Evolutionary conservation across 2,329 filamentous ascomycete genomes (phyloP).

Genomic region (Fusarium buxicola): DNA sequence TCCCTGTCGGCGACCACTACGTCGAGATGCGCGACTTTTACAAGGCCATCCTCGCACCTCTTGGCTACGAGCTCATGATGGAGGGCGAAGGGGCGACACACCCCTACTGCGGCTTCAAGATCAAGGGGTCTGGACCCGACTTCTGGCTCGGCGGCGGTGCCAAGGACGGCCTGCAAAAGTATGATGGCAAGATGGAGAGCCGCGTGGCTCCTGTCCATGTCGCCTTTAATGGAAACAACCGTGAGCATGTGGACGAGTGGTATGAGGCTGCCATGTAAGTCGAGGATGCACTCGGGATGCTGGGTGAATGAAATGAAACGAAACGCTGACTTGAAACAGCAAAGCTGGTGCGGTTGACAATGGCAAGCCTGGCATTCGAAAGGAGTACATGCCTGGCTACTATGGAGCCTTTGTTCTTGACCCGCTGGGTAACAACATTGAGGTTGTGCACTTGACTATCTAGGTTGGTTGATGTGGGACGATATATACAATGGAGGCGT

Average conservation of each 20-base stretch:
- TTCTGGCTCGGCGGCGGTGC: slow-evolving; percentile 44
- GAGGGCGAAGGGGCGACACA: slow-evolving; percentile 21
- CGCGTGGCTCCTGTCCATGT: slow-evolving; percentile 40
- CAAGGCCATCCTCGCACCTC: slow-evolving; percentile 41
- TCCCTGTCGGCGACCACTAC: slow-evolving; percentile 43
- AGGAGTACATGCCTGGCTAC: slow-evolving; percentile 59
- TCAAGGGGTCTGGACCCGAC: slow-evolving; percentile 28
- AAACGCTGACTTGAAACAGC: slow-evolving; percentile 39
- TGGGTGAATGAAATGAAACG: accelerated
- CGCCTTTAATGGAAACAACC: slow-evolving; percentile 35
- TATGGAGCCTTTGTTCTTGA: slow-evolving; percentile 64
- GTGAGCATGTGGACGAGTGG: slow-evolving; percentile 42
- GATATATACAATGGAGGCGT: neutral
- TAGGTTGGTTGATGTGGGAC: neutral
- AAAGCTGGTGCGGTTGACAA: slow-evolving; percentile 60
- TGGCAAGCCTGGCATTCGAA: slow-evolving; percentile 59
- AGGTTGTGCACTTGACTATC: slow-evolving; percentile 52
- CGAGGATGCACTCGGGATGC: accelerated
- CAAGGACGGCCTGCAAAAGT: slow-evolving; percentile 31
- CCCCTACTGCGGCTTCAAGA: slow-evolving; percentile 41
- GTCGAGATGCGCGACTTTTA: slow-evolving; percentile 46
- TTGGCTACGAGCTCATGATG: slow-evolving; percentile 41
- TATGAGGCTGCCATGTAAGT: slow-evolving; percentile 44
- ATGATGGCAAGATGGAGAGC: slow-evolving; percentile 38
- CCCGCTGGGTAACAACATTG: slow-evolving; percentile 64